These are phyloP conservation scores for Apophysomyces ossiformis DNA, from an alignment of 371 early-diverging fungal genomes.

Conservation along the genomic window DNA sequence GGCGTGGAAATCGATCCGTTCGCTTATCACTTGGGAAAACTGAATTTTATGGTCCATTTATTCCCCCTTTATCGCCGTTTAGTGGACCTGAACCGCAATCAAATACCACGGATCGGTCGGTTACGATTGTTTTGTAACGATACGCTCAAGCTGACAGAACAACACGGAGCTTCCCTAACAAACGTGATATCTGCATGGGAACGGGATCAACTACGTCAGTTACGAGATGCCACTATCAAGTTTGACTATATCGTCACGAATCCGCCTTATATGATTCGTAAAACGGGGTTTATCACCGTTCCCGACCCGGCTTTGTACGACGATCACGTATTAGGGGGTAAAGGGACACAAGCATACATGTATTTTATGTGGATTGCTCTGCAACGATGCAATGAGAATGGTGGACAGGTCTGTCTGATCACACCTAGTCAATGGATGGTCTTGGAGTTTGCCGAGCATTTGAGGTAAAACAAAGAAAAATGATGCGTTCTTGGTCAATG, in stretches of 20 bases:
- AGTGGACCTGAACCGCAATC: slow-evolving; percentile 20
- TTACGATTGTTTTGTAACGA: slow-evolving; percentile 64
- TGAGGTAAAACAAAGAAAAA: slow-evolving; percentile 40
- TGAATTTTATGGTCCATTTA: slow-evolving; percentile 45
- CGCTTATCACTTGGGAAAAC: slow-evolving; percentile 50
- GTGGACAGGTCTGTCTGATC: slow-evolving; percentile 47
- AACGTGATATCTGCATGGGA: slow-evolving; percentile 38
- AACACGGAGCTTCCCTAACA: not conserved
- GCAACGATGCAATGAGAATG: slow-evolving; percentile 42
- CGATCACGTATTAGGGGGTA: slow-evolving; percentile 49
- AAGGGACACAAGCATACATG: slow-evolving; percentile 47
- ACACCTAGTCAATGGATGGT: slow-evolving; percentile 72
- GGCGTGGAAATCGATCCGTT: slow-evolving; percentile 69
- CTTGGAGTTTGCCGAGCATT: slow-evolving; percentile 62
- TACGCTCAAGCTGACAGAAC: slow-evolving; percentile 44
- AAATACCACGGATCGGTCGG: slow-evolving; percentile 27
- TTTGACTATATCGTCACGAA: slow-evolving; percentile 69
- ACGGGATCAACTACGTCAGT: slow-evolving; percentile 33
- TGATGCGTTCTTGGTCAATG: not conserved
- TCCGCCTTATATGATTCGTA: slow-evolving; percentile 73
- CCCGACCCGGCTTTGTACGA: slow-evolving; percentile 64
- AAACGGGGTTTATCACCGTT: slow-evolving; percentile 62
- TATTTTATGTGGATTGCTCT: slow-evolving; percentile 56
- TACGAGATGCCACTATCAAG: slow-evolving; percentile 55
- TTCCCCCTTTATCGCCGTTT: slow-evolving; percentile 45